These are phyloP conservation scores for Vigna unguiculata DNA, from an alignment of 306 rosid genomes.

Conservation along the genomic window DNA sequence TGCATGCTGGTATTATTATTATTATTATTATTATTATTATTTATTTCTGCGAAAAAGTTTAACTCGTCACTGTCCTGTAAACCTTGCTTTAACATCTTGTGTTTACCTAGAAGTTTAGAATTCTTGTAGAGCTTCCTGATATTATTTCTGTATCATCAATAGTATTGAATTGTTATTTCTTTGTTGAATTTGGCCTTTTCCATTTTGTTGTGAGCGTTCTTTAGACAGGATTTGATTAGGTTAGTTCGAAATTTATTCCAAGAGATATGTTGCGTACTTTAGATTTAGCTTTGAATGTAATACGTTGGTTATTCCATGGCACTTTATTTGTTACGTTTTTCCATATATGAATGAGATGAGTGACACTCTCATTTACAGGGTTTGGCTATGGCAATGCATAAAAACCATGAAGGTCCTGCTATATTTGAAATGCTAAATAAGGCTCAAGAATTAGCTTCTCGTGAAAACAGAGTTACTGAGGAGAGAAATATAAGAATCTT, in stretches of 20 bases:
- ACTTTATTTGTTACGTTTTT: conserved; percentile 13
- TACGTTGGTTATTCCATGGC: not conserved
- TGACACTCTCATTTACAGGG: conserved; percentile 60
- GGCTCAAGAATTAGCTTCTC: conserved; percentile 68
- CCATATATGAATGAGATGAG: conserved; percentile 20
- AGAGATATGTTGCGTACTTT: conserved; percentile 14
- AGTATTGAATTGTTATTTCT: not conserved
- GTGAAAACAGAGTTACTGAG: conserved; percentile 71
- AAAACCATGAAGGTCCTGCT: conserved; percentile 79
- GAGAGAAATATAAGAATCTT: conserved; percentile 86
- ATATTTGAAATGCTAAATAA: conserved; percentile 76
- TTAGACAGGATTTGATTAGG: conserved; percentile 19
- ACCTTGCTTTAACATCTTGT: conserved; percentile 12
- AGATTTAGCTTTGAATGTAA: conserved; percentile 11
- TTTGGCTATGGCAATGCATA: conserved; percentile 88
- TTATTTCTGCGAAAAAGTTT: not conserved
- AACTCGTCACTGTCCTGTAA: not conserved
- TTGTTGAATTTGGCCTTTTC: not conserved
- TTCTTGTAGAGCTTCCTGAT: conserved; percentile 15
- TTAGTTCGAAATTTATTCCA: not conserved
- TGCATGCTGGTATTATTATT: conserved; percentile 5
- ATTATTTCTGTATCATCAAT: conserved; percentile 7
- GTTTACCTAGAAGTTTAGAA: not conserved
- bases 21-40: not conserved
- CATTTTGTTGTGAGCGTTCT: not conserved